phyloP scores from a whole-genome alignment of 257 asterid genomes.

The Solanum chmielewskii region DNA sequence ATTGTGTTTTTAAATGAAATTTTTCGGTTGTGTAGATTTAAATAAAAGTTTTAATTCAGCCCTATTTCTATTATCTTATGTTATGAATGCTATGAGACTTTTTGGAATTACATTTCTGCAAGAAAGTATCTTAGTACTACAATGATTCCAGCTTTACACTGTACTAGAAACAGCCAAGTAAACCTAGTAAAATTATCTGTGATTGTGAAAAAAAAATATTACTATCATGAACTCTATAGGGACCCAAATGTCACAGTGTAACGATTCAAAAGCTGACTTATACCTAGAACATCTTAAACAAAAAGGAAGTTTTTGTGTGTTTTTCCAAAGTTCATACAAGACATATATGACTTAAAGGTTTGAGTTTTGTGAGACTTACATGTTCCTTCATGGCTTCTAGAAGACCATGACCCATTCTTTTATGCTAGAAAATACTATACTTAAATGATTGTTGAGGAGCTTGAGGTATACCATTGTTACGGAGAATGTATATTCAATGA shows the following conservation, averaged over 20 bases:
- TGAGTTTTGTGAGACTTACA: too few relatives aligned
- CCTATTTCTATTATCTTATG: too few relatives aligned
- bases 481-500: background rate
- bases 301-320: background rate
- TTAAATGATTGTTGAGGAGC: background rate
- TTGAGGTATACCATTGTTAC: fast-evolving
- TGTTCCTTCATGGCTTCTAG: background rate
- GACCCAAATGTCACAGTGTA: background rate
- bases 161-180: background rate
- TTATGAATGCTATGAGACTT: too few relatives aligned
- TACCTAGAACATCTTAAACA: background rate
- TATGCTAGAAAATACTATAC: background rate
- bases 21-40: too few relatives aligned
- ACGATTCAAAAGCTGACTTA: background rate
- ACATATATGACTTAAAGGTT: too few relatives aligned
- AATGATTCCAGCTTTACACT: background rate
- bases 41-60: too few relatives aligned
- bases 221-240: background rate
- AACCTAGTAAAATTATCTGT: background rate
- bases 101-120: background rate
- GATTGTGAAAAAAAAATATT: background rate
- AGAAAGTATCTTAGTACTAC: background rate
- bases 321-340: background rate
- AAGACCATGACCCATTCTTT: background rate
- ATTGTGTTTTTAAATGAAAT: too few relatives aligned